A percentile compares a stretch with the other conserved stretches of the same genome.
Conservation (phyloP, 257 asterid species). For the Nemophila menziesii region DNA sequence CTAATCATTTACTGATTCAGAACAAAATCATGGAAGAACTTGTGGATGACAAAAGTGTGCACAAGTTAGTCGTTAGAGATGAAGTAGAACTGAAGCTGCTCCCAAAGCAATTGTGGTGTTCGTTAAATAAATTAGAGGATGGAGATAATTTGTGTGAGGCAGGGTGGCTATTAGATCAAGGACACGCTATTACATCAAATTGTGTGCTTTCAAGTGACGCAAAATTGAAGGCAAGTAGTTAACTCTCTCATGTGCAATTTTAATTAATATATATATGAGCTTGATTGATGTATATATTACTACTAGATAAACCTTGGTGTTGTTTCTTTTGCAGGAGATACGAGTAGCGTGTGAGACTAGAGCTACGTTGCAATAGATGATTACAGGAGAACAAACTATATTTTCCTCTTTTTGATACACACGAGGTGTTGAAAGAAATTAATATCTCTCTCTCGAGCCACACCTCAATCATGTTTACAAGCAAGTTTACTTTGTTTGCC, state of each 20-base stretch:
- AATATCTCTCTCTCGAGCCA: too few relatives aligned
- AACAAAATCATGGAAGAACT: constrained; percentile 40
- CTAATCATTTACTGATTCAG: constrained; percentile 8
- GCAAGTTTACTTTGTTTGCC: too few relatives aligned
- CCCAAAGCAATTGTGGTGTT: constrained; percentile 83
- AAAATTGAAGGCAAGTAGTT: constrained; percentile 41
- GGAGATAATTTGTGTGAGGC: constrained; percentile 46
- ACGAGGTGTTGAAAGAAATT: too few relatives aligned
- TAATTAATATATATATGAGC: not conserved
- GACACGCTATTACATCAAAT: constrained; percentile 54
- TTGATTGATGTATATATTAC: not conserved
- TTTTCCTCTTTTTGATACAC: too few relatives aligned
- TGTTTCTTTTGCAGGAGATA: not conserved
- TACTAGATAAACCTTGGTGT: not conserved
- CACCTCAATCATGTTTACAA: too few relatives aligned
- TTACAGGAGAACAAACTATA: not conserved
- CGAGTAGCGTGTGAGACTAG: not conserved
- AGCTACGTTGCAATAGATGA: not conserved
- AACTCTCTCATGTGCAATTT: not conserved
- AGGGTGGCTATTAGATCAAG: constrained; percentile 68
- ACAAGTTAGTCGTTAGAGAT: constrained; percentile 30
- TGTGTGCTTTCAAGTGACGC: constrained; percentile 43
- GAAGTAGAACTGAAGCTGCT: constrained; percentile 36
- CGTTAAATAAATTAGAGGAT: constrained; percentile 18
- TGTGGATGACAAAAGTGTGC: constrained; percentile 10